Conservation (phyloP, 2,329 filamentous ascomycete species). For the Colletotrichum tropicicola region DNA sequence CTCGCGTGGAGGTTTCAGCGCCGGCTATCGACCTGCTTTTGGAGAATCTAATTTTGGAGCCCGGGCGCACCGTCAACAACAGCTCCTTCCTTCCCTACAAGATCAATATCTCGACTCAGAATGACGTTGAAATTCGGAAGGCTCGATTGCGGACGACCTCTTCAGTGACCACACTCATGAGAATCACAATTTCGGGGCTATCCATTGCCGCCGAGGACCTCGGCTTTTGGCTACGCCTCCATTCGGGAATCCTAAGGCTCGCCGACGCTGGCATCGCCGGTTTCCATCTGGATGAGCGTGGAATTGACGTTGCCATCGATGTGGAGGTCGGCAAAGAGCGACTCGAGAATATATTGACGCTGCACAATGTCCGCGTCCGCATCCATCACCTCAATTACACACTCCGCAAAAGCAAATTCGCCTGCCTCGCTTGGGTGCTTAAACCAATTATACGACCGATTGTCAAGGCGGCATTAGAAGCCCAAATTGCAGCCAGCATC, state of each 20-base stretch:
- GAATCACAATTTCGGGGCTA: slow-evolving; percentile 82
- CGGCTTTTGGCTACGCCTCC: slow-evolving; percentile 87
- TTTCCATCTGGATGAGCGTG: slow-evolving; percentile 85
- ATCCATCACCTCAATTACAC: slow-evolving; percentile 89
- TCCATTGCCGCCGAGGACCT: slow-evolving; percentile 87
- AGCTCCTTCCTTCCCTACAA: slow-evolving; percentile 91
- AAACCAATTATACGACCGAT: slow-evolving; percentile 86
- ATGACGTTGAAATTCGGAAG: slow-evolving; percentile 87
- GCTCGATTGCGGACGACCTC: slow-evolving; percentile 75
- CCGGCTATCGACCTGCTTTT: slow-evolving; percentile 86
- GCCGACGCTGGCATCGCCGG: slow-evolving; percentile 86
- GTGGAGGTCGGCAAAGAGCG: slow-evolving; percentile 82
- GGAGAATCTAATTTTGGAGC: slow-evolving; percentile 91
- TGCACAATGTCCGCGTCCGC: slow-evolving; percentile 79
- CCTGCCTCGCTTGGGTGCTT: slow-evolving; percentile 81
- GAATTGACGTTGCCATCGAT: slow-evolving; percentile 87
- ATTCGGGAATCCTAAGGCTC: slow-evolving; percentile 78
- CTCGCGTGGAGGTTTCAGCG: slow-evolving; percentile 85
- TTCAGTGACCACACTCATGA: slow-evolving; percentile 73
- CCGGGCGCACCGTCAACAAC: slow-evolving; percentile 82
- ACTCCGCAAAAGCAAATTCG: slow-evolving; percentile 78
- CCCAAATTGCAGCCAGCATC: slow-evolving; percentile 78
- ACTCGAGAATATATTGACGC: slow-evolving; percentile 82
- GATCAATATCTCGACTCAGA: slow-evolving; percentile 83
- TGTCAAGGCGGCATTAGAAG: slow-evolving; percentile 81